Evolutionary conservation across 2,329 filamentous ascomycete species (phyloP), one percentile per base, ranked within the genome.

Genomic region (Trichothecium sympodiale): DNA sequence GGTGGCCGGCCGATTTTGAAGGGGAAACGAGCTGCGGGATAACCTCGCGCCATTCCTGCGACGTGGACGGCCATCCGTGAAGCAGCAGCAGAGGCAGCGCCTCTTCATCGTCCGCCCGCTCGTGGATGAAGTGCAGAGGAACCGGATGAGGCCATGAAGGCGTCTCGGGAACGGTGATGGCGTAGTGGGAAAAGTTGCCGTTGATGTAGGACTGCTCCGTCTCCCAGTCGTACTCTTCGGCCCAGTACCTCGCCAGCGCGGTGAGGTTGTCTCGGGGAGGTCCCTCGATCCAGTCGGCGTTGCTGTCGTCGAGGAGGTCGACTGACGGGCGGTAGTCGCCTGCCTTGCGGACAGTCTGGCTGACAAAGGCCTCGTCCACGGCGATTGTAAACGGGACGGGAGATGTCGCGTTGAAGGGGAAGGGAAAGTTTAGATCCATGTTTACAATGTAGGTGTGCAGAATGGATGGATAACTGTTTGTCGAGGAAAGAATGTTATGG

Each of bases 41-140:
- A 4, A 36, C 33, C 18, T 36, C 26, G 13, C 14, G 10, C 33
- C 33, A 39, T 20, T 39, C 37, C 5, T 31, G 15, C 5, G 17
- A 27, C 18, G 33, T 32, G 17, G 37, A 39, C 8, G 40, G 40
- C 40, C 40, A 42, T 17, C 40, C 40, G 26, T 42, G 40, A 2
- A 42, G 33, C 4, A 42, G 17, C 17, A 41, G 33, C n/a, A 42
- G 9, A 2, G 40, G 40, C 9, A 42, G 34, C 4, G 40, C 38
- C 14, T 36, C 37, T 12, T 28, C 18, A 12, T 36, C 23, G 4
- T 36, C 29, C 14, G 40, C 38, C 8, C 20, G 33, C 32, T 42
- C 38, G 5, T 42, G 40, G 27, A 42, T 38, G 20, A 38, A 42
- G 25, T 41, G 40, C 10, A 39, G 20, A 1, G 35, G 30, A 2